These are phyloP conservation scores for Penicillium parvum DNA, from an alignment of 495 filamentous ascomycete species.

Conservation along the genomic window DNA sequence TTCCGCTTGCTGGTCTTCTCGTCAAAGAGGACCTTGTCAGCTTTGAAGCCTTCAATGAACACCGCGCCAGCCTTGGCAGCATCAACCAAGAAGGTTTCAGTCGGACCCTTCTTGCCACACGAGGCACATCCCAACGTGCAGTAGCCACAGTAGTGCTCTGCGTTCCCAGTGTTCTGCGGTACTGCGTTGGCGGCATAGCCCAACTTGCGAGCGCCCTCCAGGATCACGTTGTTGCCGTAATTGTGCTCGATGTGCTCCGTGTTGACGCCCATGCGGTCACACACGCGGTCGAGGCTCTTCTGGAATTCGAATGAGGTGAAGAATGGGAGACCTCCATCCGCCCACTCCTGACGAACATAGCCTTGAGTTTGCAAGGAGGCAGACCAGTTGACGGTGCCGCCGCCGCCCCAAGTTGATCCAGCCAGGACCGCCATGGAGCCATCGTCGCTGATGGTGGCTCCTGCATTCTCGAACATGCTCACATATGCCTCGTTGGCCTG, in stretches of 20 bases:
- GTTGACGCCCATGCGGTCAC: slow-evolving; percentile 74
- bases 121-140: slow-evolving; percentile 73
- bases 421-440: slow-evolving; percentile 56
- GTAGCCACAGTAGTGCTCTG: slow-evolving; percentile 70
- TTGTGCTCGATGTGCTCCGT: slow-evolving; percentile 65
- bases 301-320: slow-evolving; percentile 77
- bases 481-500: slow-evolving; percentile 45
- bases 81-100: slow-evolving; percentile 71
- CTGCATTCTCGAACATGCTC: slow-evolving; percentile 63
- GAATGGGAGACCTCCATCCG: slow-evolving; percentile 63
- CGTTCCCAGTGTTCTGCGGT: slow-evolving; percentile 72
- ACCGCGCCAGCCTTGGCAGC: slow-evolving; percentile 67
- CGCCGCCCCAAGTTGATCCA: slow-evolving; percentile 78
- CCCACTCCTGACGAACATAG: slow-evolving; percentile 81
- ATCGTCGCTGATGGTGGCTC: slow-evolving; percentile 56
- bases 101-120: slow-evolving; percentile 72
- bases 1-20: slow-evolving; percentile 48
- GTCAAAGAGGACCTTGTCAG: slow-evolving; percentile 59
- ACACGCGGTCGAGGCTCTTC: slow-evolving; percentile 66
- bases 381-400: slow-evolving; percentile 85
- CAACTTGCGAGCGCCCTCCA: slow-evolving; percentile 71
- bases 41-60: slow-evolving; percentile 76
- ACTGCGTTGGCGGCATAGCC: slow-evolving; percentile 67
- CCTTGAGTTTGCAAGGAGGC: slow-evolving; percentile 78
- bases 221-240: slow-evolving; percentile 57